Evolutionary conservation across 1,284 basidiomycete genomes (phyloP).

Genomic region (Moesziomyces sp.): DNA sequence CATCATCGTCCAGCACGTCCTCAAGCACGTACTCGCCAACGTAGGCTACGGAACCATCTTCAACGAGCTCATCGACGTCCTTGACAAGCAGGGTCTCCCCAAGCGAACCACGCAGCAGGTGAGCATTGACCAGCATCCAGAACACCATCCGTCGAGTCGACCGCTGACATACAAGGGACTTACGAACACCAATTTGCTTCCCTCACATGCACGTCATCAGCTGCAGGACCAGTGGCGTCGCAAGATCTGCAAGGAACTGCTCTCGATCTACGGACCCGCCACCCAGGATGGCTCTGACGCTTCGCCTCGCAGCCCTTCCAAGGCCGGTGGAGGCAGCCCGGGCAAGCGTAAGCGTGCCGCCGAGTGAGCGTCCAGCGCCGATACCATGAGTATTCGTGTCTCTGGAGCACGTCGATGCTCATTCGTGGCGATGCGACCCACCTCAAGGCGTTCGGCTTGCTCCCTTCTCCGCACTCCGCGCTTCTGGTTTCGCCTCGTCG

Average conservation of each 20-base stretch:
- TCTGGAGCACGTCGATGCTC: too few relatives aligned
- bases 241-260: conserved; percentile 27
- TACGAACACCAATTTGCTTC: too few relatives aligned
- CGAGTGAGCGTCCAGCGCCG: background rate
- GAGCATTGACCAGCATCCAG: background rate
- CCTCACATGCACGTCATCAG: conserved; percentile 1
- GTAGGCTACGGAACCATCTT: conserved; percentile 9
- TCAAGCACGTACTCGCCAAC: conserved; percentile 15
- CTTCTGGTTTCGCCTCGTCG: too few relatives aligned
- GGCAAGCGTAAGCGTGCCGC: conserved; percentile 25
- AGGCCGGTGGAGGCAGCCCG: conserved; percentile 8
- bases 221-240: conserved; percentile 27
- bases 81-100: conserved; percentile 15
- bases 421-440: too few relatives aligned
- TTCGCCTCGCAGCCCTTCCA: background rate
- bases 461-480: too few relatives aligned
- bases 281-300: background rate
- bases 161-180: background rate
- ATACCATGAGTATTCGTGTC: background rate
- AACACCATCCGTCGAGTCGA: background rate
- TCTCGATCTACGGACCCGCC: conserved; percentile 10
- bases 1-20: conserved; percentile 26
- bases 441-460: too few relatives aligned
- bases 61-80: conserved; percentile 3
- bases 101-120: conserved; percentile 4